Conservation (phyloP, 2,329 filamentous ascomycete genomes). For the Cadophora luteo-olivacea region DNA sequence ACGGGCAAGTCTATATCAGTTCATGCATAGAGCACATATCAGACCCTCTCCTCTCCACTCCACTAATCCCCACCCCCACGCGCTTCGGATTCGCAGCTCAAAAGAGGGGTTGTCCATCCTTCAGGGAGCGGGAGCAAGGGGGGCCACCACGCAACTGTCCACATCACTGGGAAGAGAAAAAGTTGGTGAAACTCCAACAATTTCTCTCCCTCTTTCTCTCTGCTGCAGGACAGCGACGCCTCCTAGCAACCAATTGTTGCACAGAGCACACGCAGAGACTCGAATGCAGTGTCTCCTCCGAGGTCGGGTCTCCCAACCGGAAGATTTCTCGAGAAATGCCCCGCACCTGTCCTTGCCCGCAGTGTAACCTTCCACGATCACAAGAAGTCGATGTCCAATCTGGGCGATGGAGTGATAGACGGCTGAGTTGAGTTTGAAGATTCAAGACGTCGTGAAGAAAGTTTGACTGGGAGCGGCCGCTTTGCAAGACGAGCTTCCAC, state of each 20-base stretch:
- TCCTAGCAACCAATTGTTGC: background rate
- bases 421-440: slow-evolving; percentile 2
- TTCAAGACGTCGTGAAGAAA: background rate
- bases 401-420: background rate
- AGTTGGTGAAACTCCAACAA: background rate
- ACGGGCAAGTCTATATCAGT: background rate
- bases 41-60: background rate
- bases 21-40: background rate
- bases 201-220: slow-evolving; percentile 5
- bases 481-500: background rate
- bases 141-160: background rate
- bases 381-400: background rate
- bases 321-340: background rate
- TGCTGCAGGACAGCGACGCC: background rate
- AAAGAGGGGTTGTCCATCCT: slow-evolving; percentile 5
- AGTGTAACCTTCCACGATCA: slow-evolving; percentile 1
- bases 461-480: slow-evolving; percentile 9
- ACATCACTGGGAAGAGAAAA: slow-evolving; percentile 7
- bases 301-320: slow-evolving; percentile 8
- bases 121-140: background rate
- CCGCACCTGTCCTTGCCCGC: slow-evolving; percentile 2
- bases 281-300: background rate
- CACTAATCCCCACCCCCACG: slow-evolving; percentile 8
- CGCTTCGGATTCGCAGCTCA: background rate
- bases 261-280: background rate